A percentile compares a stretch with the other conserved stretches of the same genome.
These are phyloP conservation scores for Ganoderma meredithae DNA, from an alignment of 1,284 basidiomycete genomes.

Conservation along the genomic window DNA sequence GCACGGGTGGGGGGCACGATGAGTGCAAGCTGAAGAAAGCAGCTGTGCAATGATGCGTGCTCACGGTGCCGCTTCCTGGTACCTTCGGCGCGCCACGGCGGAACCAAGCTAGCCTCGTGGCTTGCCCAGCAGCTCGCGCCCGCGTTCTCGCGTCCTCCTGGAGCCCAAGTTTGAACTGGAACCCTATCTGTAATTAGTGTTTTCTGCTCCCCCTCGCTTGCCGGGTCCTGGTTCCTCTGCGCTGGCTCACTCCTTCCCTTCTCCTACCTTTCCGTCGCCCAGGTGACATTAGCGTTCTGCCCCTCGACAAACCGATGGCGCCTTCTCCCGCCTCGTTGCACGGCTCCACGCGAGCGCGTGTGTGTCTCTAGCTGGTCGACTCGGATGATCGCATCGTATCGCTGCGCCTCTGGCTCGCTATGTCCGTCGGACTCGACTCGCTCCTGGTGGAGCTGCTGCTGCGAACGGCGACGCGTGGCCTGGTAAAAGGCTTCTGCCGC, in stretches of 20 bases:
- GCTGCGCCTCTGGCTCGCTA: constrained; percentile 20
- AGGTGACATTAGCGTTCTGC: not conserved
- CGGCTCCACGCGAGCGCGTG: constrained; percentile 10
- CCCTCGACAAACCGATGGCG: constrained; percentile 1
- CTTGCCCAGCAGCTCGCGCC: not conserved
- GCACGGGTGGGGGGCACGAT: not conserved
- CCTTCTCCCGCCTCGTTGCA: constrained; percentile 22
- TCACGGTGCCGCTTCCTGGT: not conserved
- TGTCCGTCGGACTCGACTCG: constrained; percentile 16
- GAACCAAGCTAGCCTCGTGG: not conserved
- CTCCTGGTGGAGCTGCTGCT: constrained; percentile 2
- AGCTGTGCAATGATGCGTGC: not conserved
- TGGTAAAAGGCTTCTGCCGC: constrained; percentile 14
- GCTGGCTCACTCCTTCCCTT: not conserved
- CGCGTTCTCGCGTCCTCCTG: not conserved
- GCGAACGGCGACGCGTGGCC: constrained; percentile 17
- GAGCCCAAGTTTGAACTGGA: not conserved
- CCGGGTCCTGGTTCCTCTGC: not conserved
- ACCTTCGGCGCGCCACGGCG: constrained; percentile 1
- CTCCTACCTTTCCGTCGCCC: constrained; percentile 9
- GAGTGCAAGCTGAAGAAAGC: not conserved
- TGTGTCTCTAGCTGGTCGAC: not conserved
- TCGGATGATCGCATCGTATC: not conserved
- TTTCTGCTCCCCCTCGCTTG: not conserved
- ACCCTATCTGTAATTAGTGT: not conserved